Base-by-base conservation (phyloP, 306 rosid species). In the Malus sieversii region DNA sequence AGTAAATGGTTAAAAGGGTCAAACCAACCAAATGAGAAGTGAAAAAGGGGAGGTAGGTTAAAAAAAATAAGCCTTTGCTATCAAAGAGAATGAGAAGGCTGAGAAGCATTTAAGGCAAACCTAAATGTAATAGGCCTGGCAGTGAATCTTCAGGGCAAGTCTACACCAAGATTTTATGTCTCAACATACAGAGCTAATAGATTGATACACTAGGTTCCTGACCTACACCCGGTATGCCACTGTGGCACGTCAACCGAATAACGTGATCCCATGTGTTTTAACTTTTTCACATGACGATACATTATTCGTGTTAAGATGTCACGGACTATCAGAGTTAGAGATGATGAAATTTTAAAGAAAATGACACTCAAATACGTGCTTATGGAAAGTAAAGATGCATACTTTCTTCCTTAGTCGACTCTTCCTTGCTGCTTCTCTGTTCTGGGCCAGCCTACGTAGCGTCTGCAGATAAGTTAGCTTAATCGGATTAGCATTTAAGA, bases 401-500 rank as follows among this genome's bases (percentile, higher is more conserved):
- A 92, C 97, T 83, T 92, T 92, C 85, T 87, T 90, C 78, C 96
- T 87, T 19, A 87, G 66, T 20, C 92, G 80, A 79, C 94, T 92
- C 82, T 92, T 92, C 85, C 85, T 86, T 3, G 92, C 96, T 29
- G 96, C 94, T 81, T 90, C 96, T 46, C 91, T 87, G 84, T 92
- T 90, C 78, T 90, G 92, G 48, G 97, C 96, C 66, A 90, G 71
- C 81, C 97, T 76, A 4, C 96, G 91, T 30, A 88, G 85, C 5
- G 84, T 79, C 95, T 90, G 85, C 19, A 12, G 22, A 55, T 70
- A 59, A 14, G 10, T 51, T 29, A 19, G 16, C 45, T 9, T 66
- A 30, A 23, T 32, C 35, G 62, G 40, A 44, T 62, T n/a, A 2
- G 5, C 25, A 51, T 63, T 30, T n/a, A 4, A 23, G 70, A 5